Evolutionary conservation across 495 filamentous ascomycete genomes (phyloP), one percentile per base, ranked within the genome.

Genomic region (Cercophora sp.): DNA sequence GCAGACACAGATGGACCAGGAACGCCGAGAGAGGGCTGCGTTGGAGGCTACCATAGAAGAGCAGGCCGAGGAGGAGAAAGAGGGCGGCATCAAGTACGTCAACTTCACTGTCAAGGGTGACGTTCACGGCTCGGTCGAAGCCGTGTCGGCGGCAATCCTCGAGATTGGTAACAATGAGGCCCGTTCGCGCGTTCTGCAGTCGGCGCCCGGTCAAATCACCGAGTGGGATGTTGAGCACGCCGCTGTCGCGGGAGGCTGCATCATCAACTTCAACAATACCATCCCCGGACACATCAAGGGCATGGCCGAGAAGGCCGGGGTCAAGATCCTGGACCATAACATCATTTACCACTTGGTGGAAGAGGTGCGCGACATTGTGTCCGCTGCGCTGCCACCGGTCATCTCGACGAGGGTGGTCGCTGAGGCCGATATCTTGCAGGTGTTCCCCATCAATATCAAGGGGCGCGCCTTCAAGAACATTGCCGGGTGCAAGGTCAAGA

Each of bases 281-380:
- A 75, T 89, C 15, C 84, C 90, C 9, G 78, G 81, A 2, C 68
- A 82, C 51, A 88, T 96, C 54, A 70, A 74, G 29, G 77, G 79
- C 6, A 71, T 86, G 61, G 93, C 93, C 1, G 83, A 87, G 53
- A 62, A 71, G 1, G 72, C 77, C 41, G 81, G 83, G 8, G 91
- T 98, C 27, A 72, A 68, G 35, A 85, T 99, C 19, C 60, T 96
- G 56, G 84, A 96, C 45, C 84, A 92, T 62, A 96, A 86, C 56
- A 82, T 99, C 58, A 99, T 99, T 58, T 97, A 99, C 66, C 83
- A 86, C 49, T 76, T 97, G 8, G 81, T 88, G 8, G 91, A 97
- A 61, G 86, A 89, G 47, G 85, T 96, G 41, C 86, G 82, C 63
- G 80, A 67, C 0, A 77, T 70, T 31, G 61, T 99, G 50, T 84